Base-by-base conservation (phyloP, 2,329 filamentous ascomycete species). In the Cladophialophora yegresii region DNA sequence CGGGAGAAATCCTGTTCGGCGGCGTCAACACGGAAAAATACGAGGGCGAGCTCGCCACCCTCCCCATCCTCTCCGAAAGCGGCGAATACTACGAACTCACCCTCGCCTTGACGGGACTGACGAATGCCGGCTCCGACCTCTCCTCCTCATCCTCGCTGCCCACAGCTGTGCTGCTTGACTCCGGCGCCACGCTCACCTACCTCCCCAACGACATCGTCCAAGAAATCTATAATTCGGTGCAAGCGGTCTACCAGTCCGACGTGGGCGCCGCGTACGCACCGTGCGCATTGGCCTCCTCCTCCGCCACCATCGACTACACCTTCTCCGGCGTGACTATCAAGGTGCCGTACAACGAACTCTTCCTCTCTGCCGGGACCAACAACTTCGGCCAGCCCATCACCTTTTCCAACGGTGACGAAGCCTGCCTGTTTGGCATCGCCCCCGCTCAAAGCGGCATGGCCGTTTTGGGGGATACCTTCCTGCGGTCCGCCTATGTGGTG, bases 1-100 rank as follows among this genome's bases (percentile, higher is more conserved):
- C 81, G 0, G 90, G 90, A 60, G 87, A 80, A 65, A 87, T 93
- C 60, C 78, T 93, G 1, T 93, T 93, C 70, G 90, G 90, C 32
- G 90, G 90, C 32, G 83, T 93, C 63, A 88, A 93, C 75, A 84
- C 82, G 2, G 84, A 78, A 23, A 86, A 88, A 68, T 93, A 85
- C 73, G 73, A 77, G 2, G 89, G 88, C 22, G 73, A 81, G 3
- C 80, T 93, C 32, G 75, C 85, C 64, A 90, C 88, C 0, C 75
- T 93, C 1, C 90, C 90, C 2, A 80, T 93, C 59, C 84, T 90
- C 71, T 69, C 75, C 45, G 75, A 81, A 45, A 73, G 77, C 28
- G 82, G 83, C 47, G 72, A 75, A 22, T 88, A 82, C 72, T 78
- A 80, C 59, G 85, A 90, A 72, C 89, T 93, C 72, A 79, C 88